Percentiles rank a stretch among this genome's conserved stretches.
Evolutionary conservation across 1,139 yeast species (phyloP).

Genomic region (Nakaseomyces sp.): DNA sequence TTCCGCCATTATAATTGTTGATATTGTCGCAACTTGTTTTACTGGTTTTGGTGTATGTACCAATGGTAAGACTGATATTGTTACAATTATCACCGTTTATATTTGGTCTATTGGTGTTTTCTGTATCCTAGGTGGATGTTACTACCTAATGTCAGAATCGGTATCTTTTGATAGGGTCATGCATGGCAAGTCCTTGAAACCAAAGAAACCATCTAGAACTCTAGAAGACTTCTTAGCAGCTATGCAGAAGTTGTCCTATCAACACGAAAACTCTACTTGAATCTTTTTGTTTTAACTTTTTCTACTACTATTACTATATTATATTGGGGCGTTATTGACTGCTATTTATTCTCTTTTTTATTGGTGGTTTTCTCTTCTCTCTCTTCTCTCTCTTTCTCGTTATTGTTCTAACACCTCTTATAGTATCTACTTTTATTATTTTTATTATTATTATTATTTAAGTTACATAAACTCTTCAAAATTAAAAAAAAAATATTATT

Average conservation of each 20-base stretch:
- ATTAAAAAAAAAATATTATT: too few species aligned
- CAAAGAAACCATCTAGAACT: conserved; percentile 48
- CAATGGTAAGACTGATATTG: conserved; percentile 92
- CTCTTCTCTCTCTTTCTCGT: too few species aligned
- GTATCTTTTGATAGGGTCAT: conserved; percentile 81
- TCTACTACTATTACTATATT: not conserved
- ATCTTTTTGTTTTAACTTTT: not conserved
- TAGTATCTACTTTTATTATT: too few species aligned
- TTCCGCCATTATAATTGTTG: conserved; percentile 82
- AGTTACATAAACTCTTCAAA: too few species aligned
- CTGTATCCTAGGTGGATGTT: conserved; percentile 93
- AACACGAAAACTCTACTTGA: conserved; percentile 61
- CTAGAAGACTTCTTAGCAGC: conserved; percentile 91
- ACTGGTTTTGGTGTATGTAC: conserved; percentile 61
- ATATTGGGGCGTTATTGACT: too few species aligned
- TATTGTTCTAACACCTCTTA: too few species aligned
- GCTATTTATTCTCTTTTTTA: not conserved
- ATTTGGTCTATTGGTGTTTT: conserved; percentile 91
- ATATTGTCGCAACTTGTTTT: conserved; percentile 80
- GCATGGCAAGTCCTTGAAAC: conserved; percentile 70
- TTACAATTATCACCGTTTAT: conserved; percentile 82
- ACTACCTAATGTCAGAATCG: conserved; percentile 81
- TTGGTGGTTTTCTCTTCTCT: too few species aligned
- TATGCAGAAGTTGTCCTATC: conserved; percentile 96
- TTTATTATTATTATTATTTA: too few species aligned